Conservation (phyloP, 1,139 yeast species). For the Suhomyces maxii region DNA sequence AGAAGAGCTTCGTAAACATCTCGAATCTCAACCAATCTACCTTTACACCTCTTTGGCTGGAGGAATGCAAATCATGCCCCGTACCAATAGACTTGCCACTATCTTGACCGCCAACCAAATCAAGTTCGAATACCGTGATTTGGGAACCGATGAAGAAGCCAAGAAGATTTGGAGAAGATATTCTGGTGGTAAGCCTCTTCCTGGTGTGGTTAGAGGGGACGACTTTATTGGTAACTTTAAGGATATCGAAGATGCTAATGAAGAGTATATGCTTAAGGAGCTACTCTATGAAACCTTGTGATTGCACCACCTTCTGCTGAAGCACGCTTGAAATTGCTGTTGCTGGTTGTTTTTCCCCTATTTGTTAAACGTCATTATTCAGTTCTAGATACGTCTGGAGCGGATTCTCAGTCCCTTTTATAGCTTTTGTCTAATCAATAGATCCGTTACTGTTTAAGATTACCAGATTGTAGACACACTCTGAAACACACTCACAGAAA, state of each 20-base stretch:
- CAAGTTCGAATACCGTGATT: conserved; percentile 67
- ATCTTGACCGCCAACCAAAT: conserved; percentile 76
- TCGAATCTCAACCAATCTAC: conserved; percentile 61
- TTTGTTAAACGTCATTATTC: too few species aligned
- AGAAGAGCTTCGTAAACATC: conserved; percentile 47
- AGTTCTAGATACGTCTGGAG: too few species aligned
- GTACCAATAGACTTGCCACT: conserved; percentile 75
- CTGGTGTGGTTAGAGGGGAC: conserved; percentile 93
- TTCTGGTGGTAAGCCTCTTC: conserved; percentile 71
- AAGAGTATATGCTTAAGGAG: conserved; percentile 68
- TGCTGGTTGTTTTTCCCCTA: too few species aligned
- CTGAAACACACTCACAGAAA: too few species aligned
- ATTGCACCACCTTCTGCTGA: too few species aligned
- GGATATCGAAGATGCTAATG: conserved; percentile 81
- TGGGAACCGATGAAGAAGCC: conserved; percentile 88
- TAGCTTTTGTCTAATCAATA: too few species aligned
- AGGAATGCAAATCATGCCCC: conserved; percentile 78
- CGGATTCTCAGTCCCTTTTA: too few species aligned
- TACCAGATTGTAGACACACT: too few species aligned
- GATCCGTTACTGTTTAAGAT: too few species aligned
- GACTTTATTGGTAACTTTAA: conserved; percentile 84
- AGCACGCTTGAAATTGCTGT: too few species aligned
- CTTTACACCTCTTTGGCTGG: conserved; percentile 88
- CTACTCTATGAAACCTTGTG: conserved; percentile 53
- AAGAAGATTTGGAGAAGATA: conserved; percentile 82